phyloP scores from a whole-genome alignment of 2,329 filamentous ascomycete species.

The Penicillium crustosum region DNA sequence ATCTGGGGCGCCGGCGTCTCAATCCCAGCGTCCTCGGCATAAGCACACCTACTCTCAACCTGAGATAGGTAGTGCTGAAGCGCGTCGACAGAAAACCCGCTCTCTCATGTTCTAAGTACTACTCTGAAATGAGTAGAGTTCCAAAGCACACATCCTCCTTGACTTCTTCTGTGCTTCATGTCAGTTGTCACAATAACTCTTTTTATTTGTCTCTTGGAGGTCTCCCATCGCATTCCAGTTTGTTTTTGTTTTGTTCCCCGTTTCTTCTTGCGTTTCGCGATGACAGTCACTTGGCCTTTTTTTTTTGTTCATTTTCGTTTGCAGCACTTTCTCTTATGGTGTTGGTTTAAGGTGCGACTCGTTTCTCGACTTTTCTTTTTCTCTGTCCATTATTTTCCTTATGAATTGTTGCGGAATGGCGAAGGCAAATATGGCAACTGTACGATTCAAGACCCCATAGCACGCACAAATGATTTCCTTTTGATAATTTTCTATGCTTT shows the following conservation, averaged over 20 bases:
- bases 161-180: slow-evolving; percentile 28
- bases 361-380: slow-evolving; percentile 1
- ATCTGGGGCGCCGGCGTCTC: slow-evolving; percentile 31
- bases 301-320: background rate
- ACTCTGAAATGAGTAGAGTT: slow-evolving; percentile 5
- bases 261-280: slow-evolving; percentile 6
- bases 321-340: slow-evolving; percentile 10
- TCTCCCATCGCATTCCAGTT: slow-evolving; percentile 5
- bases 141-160: slow-evolving; percentile 16
- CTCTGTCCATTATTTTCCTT: slow-evolving; percentile 11
- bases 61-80: slow-evolving; percentile 36
- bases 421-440: slow-evolving; percentile 19
- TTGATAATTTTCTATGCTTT: slow-evolving; percentile 11
- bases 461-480: slow-evolving; percentile 23
- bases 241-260: slow-evolving; percentile 1
- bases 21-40: slow-evolving; percentile 36
- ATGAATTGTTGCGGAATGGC: slow-evolving; percentile 5
- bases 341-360: slow-evolving; percentile 23
- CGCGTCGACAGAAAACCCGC: slow-evolving; percentile 43
- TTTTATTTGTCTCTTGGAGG: slow-evolving; percentile 20
- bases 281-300: slow-evolving; percentile 9
- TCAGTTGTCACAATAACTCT: slow-evolving; percentile 26
- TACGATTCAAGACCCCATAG: slow-evolving; percentile 26
- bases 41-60: slow-evolving; percentile 44
- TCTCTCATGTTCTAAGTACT: slow-evolving; percentile 42